Base-by-base conservation (phyloP, 257 asterid genomes). In the Paraleonurus japonicus region DNA sequence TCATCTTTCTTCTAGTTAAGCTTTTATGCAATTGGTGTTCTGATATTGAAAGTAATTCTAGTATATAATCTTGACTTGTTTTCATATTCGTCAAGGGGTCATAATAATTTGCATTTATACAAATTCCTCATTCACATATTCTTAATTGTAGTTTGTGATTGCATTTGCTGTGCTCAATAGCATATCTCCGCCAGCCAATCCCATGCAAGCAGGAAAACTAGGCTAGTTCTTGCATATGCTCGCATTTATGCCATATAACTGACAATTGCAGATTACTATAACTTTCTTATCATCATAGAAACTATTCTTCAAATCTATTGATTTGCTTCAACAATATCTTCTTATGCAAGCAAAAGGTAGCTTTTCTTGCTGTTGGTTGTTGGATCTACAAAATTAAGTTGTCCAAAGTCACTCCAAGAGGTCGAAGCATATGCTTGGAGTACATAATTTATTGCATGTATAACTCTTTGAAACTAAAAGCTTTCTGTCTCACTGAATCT, bases 51-150 rank as follows among this genome's bases (percentile, higher is more conserved):
- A 22, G 23, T 61, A 23, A 20, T 50, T 72, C 57, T 8, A 62
- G n/a, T 13, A 6, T 50, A 26, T 20, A 48, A 13, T 30, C 32
- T 1, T 11, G 43, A 30, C 64, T 32, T 20, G 24, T 20, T 12
- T 17, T 63, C 70, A 17, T 17, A 47, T 60, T 7, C 6, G 7
- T 11, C 9, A 19, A 3, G 59, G 67, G 47, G 6, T 24, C 30
- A 60, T 71, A 37, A 28, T 45, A 26, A 60, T 48, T 13, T 61
- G 70, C 39, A 48, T n/a, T 45, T 66, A 35, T 17, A n/a, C 23
- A 0, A 5, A 67, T 23, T 43, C 58, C 37, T 26, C 26, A 8
- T n/a, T 35, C 11, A 13, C 45, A 50, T 9, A n/a, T 35, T 50
- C 8, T 22, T 72, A 8, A 13, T 28, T 2, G 26, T n/a, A 39